A percentile compares a stretch with the other conserved stretches of the same genome.
phyloP scores from a whole-genome alignment of 352 stramenopile species.

The Phytophthora sojae region DNA sequence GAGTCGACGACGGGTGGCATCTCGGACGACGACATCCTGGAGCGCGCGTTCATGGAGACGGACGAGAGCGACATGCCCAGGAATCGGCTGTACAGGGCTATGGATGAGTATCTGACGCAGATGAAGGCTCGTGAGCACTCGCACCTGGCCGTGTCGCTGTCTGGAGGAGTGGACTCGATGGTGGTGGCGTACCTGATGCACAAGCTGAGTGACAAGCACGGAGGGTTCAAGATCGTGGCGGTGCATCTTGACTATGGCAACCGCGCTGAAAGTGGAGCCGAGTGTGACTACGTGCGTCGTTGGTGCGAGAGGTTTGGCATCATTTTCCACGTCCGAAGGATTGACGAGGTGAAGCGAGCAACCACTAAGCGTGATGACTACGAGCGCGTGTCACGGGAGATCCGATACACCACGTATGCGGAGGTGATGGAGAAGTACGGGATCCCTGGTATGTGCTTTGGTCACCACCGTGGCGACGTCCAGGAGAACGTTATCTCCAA shows the following conservation, averaged over 20 bases:
- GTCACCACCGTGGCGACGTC: conserved; percentile 97
- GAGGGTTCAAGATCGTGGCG: conserved; percentile 78
- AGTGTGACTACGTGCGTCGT: conserved; percentile 93
- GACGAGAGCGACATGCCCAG: conserved; percentile 79
- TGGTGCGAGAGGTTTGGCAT: conserved; percentile 90
- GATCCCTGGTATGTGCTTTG: conserved; percentile 94
- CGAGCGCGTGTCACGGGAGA: conserved; percentile 93
- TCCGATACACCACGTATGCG: conserved; percentile 94
- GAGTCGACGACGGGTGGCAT: conserved; percentile 29
- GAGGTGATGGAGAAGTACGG: conserved; percentile 76
- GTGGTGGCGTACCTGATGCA: conserved; percentile 95
- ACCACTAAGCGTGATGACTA: conserved; percentile 96
- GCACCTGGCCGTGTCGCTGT: conserved; percentile 92
- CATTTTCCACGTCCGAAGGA: conserved; percentile 83
- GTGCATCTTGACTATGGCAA: conserved; percentile 99
- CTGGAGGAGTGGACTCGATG: conserved; percentile 98
- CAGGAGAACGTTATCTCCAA: conserved; percentile 99
- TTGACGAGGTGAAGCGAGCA: conserved; percentile 93
- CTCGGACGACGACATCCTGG: conserved; percentile 76
- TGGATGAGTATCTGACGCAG: conserved; percentile 72
- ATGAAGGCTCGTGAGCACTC: conserved; percentile 53
- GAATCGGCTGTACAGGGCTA: conserved; percentile 67
- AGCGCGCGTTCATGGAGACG: conserved; percentile 64
- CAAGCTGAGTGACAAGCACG: conserved; percentile 73
- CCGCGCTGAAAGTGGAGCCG: conserved; percentile 90